Base-by-base conservation (phyloP, 2,329 filamentous ascomycete genomes). In the Chaetomium sp. region DNA sequence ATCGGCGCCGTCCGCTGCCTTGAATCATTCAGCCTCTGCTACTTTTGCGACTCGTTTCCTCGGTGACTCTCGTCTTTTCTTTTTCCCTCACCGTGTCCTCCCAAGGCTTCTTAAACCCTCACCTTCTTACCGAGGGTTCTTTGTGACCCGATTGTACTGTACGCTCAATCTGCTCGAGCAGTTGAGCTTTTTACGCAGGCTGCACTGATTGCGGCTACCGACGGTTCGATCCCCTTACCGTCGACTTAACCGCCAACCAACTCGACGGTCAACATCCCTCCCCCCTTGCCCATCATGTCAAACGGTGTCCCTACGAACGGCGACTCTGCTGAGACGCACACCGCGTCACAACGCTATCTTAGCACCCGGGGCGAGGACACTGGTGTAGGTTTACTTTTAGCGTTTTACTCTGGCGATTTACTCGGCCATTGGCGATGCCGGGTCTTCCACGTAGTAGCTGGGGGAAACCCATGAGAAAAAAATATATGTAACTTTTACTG, bases 361-460 rank as follows among this genome's bases (percentile, higher is more conserved):
- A 77, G 75, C 66, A 79, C 77, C 41, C 71, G 77, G 52, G 77
- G 77, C 56, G 75, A 76, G 43, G 77, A 79, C 64, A 70, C 69
- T 64, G 76, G 72, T 60, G 76, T 79, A 74, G 12, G 60, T 43
- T 35, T 43, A 57, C 72, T 52, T 50, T 38, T 51, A 27, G 19
- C 19, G 19, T 49, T 35, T 47, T 19, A 46, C 59, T 9, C 32
- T 47, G 5, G 8, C 34, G 19, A 27, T 27, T 27, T 27, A 2
- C 19, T 27, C 19, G 19, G 19, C 19, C 19, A 27, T 27, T 27
- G 19, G 19, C 19, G 2, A 27, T 2, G 19, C 19, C 19, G 3
- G 19, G 19, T 3, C 19, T 27, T 27, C 2, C 19, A 27, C 19
- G 3, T 27, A 2, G 3, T 27, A 27, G 19, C 19, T 27, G 19